phyloP scores from a whole-genome alignment of 2,329 filamentous ascomycete genomes.

The Fusarium falciforme region DNA sequence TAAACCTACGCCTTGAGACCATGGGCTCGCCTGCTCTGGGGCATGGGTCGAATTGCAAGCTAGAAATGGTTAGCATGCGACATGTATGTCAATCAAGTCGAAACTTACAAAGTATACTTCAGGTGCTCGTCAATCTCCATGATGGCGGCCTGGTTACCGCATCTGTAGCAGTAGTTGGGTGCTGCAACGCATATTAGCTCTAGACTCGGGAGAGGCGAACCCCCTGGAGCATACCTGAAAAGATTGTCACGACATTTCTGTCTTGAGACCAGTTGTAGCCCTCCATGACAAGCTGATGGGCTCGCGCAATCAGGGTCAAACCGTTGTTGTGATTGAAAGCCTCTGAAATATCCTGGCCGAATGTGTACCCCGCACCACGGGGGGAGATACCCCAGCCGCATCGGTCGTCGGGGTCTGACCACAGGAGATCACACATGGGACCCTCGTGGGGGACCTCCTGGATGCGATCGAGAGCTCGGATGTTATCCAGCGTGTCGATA shows the following conservation, averaged over 20 bases:
- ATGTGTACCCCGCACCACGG: conserved; percentile 93
- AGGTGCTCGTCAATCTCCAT: conserved; percentile 99
- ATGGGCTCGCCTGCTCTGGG: conserved; percentile 97
- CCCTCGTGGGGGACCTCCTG: conserved; percentile 99
- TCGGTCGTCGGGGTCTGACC: conserved; percentile 97
- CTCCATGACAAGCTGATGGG: conserved; percentile 99
- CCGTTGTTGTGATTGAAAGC: conserved; percentile 99
- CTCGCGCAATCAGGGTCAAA: conserved; percentile 92
- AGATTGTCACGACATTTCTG: conserved; percentile 97
- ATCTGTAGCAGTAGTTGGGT: conserved; percentile 97
- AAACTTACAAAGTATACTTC: conserved; percentile 97
- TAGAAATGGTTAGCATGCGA: conserved; percentile 56
- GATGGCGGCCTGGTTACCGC: conserved; percentile 99
- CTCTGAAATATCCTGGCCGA: conserved; percentile 97
- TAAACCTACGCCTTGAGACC: conserved; percentile 85
- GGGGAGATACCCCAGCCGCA: conserved; percentile 97
- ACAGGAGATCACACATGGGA: conserved; percentile 97
- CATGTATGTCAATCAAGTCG: background rate
- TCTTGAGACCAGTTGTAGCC: conserved; percentile 99
- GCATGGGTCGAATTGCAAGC: conserved; percentile 99
- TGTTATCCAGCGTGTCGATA: conserved; percentile 95
- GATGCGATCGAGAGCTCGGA: conserved; percentile 92
- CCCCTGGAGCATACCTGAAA: conserved; percentile 75
- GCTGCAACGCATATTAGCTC: conserved; percentile 57
- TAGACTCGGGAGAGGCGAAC: background rate